Base-by-base conservation (phyloP, 176 grass and related monocot genomes). In the Secale cereale region DNA sequence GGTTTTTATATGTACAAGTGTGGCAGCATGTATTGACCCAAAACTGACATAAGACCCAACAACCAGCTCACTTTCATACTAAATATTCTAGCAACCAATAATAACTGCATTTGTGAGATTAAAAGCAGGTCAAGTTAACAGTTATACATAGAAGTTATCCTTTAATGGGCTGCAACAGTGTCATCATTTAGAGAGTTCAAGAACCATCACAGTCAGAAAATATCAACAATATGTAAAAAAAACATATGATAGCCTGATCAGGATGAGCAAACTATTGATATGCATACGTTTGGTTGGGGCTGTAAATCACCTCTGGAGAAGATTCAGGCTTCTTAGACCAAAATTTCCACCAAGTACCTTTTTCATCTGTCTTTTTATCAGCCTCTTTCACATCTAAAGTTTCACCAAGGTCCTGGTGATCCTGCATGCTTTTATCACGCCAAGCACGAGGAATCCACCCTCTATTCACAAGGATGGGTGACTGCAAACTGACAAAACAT, bases 361-460 rank as follows among this genome's bases (percentile, higher is more conserved):
- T 92, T 90, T 77, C 85, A 63, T 86, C 85, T 14, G 48, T 64
- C 41, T 77, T 83, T 57, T 64, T 46, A 50, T 71, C 71, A 56
- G 48, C 16, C 60, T 68, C 70, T 81, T 86, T 80, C 33, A 52
- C 66, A 77, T 70, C 86, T 78, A 87, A 86, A 89, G 59, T 17
- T 91, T 82, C 82, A 32, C 66, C 78, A 73, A 71, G 23, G 25
- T 83, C 87, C 29, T 96, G 68, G 28, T 83, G 63, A 59, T 73
- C 85, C 76, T 79, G 86, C 20, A 81, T 66, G 10, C 41, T 82
- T 77, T 93, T 96, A 81, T 96, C 87, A 69, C 86, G 90, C 94
- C 94, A 96, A 25, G 41, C 88, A 64, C 90, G 93, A 46, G 97
- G 97, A 87, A 94, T 85, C 97, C 97, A 99, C 56, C 97, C 97